Conservation (phyloP, 2,329 filamentous ascomycete genomes). For the Fusarium praegraminearum region DNA sequence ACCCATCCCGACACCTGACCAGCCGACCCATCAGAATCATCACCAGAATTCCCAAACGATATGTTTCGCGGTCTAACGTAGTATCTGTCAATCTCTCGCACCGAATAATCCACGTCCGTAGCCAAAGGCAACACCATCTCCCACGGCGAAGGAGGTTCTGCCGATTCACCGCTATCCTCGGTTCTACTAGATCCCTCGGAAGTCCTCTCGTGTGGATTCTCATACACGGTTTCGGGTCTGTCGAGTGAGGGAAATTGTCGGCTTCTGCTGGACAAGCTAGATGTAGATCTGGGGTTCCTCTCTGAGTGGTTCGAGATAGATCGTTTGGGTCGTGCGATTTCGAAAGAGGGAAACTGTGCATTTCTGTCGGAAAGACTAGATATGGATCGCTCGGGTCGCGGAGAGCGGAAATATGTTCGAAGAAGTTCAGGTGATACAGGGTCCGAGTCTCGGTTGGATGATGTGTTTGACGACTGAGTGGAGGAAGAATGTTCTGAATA, state of each 20-base stretch:
- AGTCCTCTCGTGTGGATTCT: background rate
- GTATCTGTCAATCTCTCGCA: slow-evolving; percentile 53
- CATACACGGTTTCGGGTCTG: background rate
- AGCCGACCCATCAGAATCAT: background rate
- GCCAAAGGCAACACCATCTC: slow-evolving; percentile 29
- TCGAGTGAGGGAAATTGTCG: slow-evolving; percentile 9
- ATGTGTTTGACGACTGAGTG: slow-evolving; percentile 3
- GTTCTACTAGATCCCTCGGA: slow-evolving; percentile 6
- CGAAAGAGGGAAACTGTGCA: slow-evolving; percentile 10
- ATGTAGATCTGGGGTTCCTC: background rate
- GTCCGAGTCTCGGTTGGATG: slow-evolving; percentile 17
- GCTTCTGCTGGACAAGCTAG: background rate
- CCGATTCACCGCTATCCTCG: background rate
- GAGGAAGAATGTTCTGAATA: background rate
- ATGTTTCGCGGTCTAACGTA: slow-evolving; percentile 44
- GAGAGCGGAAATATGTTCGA: slow-evolving; percentile 43
- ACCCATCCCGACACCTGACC: background rate
- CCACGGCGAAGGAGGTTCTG: slow-evolving; percentile 6
- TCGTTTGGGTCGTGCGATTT: slow-evolving; percentile 2
- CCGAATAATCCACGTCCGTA: slow-evolving; percentile 52
- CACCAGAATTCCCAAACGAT: slow-evolving; percentile 27
- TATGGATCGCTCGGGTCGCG: slow-evolving; percentile 22
- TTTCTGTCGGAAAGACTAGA: slow-evolving; percentile 6
- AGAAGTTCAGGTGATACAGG: slow-evolving; percentile 14
- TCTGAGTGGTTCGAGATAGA: background rate